Conservation (phyloP, 1,284 basidiomycete species). For the Ceratobasidium sp. region DNA sequence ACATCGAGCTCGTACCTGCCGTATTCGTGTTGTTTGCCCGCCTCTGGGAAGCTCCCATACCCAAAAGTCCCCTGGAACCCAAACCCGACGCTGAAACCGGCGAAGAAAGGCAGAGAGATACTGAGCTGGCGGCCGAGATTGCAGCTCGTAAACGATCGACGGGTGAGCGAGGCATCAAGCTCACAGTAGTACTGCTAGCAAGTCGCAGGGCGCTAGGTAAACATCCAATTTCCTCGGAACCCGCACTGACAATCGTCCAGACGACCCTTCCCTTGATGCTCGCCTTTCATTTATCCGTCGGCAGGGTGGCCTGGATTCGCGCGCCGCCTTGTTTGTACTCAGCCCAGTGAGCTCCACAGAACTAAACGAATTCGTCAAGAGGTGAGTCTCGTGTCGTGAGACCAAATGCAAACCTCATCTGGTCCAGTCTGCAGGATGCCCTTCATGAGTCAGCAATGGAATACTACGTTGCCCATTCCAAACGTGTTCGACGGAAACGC, state of each 20-base stretch:
- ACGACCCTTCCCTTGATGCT: constrained; percentile 82
- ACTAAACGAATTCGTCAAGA: constrained; percentile 83
- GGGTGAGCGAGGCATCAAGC: constrained; percentile 87
- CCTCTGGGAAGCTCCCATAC: constrained; percentile 69
- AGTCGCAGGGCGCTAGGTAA: constrained; percentile 81
- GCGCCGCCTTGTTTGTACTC: constrained; percentile 91
- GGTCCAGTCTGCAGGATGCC: constrained; percentile 78
- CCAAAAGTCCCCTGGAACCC: constrained; percentile 57
- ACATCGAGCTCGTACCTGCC: constrained; percentile 86
- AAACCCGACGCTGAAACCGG: constrained; percentile 62
- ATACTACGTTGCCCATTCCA: constrained; percentile 91
- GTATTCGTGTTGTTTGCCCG: constrained; percentile 91
- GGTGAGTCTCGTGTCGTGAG: constrained; percentile 53
- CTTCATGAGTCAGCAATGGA: constrained; percentile 88
- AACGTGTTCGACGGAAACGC: constrained; percentile 88
- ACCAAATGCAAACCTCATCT: background rate
- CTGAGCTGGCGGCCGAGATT: constrained; percentile 79
- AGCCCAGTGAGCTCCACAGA: constrained; percentile 86
- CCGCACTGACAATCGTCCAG: constrained; percentile 53
- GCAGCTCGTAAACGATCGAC: constrained; percentile 78
- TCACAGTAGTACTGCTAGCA: constrained; percentile 94
- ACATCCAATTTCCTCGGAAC: constrained; percentile 41
- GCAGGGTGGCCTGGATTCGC: constrained; percentile 86
- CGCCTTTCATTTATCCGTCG: constrained; percentile 86
- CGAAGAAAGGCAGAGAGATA: constrained; percentile 76